Percentiles rank a stretch among this genome's conserved stretches.
Evolutionary conservation across 768 basidiomycete genomes (phyloP).

Genomic region (Cubamyces lactineus): DNA sequence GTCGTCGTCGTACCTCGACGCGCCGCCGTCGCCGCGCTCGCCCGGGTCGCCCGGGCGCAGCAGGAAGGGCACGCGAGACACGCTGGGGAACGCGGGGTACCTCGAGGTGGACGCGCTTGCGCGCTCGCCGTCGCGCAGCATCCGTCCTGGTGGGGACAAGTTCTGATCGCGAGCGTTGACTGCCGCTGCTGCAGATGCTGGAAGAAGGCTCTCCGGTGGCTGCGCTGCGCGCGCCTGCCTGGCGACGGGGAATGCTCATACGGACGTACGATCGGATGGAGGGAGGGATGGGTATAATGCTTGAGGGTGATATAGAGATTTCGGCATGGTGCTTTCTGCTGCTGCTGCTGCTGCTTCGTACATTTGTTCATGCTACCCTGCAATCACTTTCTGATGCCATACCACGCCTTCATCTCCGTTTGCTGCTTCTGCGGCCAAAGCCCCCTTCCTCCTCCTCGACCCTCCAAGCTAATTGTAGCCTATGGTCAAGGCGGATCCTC

Average conservation of each 20-base stretch:
- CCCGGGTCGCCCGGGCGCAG: slow-evolving; percentile 6
- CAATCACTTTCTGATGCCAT: background rate
- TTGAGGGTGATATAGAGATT: background rate
- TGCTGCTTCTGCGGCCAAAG: too few species aligned
- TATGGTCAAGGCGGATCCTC: too few species aligned
- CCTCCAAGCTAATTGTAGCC: too few species aligned
- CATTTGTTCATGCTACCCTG: background rate
- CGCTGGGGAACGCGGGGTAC: slow-evolving; percentile 22
- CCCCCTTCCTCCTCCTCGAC: too few species aligned
- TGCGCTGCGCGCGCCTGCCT: background rate
- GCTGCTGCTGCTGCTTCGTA: too few species aligned
- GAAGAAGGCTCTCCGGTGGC: background rate
- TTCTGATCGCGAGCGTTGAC: slow-evolving; percentile 21
- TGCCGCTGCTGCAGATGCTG: background rate
- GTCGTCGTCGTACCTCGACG: slow-evolving; percentile 11
- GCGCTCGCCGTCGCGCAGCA: slow-evolving; percentile 21
- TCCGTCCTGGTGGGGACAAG: slow-evolving; percentile 19
- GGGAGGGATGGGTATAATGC: background rate
- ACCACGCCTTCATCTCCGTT: too few species aligned
- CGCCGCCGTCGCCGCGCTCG: slow-evolving; percentile 19
- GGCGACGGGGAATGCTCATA: background rate
- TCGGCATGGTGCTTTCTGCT: background rate
- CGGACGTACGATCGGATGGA: background rate
- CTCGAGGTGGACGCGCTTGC: slow-evolving; percentile 8
- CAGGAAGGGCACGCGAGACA: slow-evolving; percentile 13